Evolutionary conservation across 2,329 filamentous ascomycete genomes (phyloP), one percentile per base, ranked within the genome.

Genomic region (Pseudocercospora cruenta): DNA sequence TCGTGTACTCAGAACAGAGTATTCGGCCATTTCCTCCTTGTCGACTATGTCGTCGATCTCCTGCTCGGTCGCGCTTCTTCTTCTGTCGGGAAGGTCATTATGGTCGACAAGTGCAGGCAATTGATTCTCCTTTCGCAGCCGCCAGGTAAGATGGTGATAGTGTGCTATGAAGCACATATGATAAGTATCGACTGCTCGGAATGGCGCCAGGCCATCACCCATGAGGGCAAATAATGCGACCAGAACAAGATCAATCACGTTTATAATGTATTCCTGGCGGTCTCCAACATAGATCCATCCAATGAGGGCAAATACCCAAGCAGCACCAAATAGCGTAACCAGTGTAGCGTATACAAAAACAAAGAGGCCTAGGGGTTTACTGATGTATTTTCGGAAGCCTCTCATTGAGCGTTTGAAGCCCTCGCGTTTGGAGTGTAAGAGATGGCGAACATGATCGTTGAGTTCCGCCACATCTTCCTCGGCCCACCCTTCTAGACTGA

Each of bases 251-350:
- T 90, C 86, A 21, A 82, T 79, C 19, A 85, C 75, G 68, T 89
- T 83, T 16, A 83, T 78, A 1, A 84, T 80, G 16, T 82, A 94
- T 3, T 87, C 80, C 76, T 94, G 90, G 72, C 85, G 83, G 31
- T 87, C 86, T 21, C 91, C 91, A 21, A 94, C 90, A 69, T 93
- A 93, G 75, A 95, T 92, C 92, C 92, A 96, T 57, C 87, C 84
- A 76, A 96, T 96, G 62, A 96, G 82, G 79, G 94, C 95, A n/a
- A 96, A 85, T 1, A 96, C 92, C 93, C 92, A 96, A 0, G 91
- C 91, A 12, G 94, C 83, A 74, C 92, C 92, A 72, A 96, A 96
- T 0, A 94, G 82, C 0, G 92, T 95, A 72, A 96, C 94, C 21
- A 94, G 83, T 0, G 86, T 89, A 8, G 92, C 92, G 77, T 96